A percentile compares a stretch with the other conserved stretches of the same genome.
Evolutionary conservation across 257 asterid species (phyloP).

Genomic region (Ocimum tenuiflorum): DNA sequence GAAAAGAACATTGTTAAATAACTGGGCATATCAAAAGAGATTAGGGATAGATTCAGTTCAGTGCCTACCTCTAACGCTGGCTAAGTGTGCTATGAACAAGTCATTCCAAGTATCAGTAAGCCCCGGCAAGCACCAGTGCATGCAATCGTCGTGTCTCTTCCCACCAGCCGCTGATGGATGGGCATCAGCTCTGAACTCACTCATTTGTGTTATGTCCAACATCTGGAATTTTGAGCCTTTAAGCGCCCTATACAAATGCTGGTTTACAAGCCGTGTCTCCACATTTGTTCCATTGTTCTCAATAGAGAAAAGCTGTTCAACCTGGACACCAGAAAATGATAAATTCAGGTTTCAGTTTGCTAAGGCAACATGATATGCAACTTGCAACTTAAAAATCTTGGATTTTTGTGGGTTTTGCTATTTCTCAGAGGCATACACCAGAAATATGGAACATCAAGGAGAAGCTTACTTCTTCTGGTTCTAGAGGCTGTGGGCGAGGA

Average conservation of each 20-base stretch:
- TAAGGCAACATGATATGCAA: too few relatives aligned
- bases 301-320: conserved; percentile 35
- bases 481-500: conserved; percentile 57
- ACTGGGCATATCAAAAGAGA: too few relatives aligned
- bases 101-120: conserved; percentile 90
- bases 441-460: background rate
- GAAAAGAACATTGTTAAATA: too few relatives aligned
- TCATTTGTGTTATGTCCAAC: conserved; percentile 62
- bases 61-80: conserved; percentile 25
- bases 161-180: conserved; percentile 87
- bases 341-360: too few relatives aligned
- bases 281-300: conserved; percentile 67
- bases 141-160: conserved; percentile 81
- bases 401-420: too few relatives aligned
- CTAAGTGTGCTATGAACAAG: conserved; percentile 53
- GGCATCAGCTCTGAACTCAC: conserved; percentile 84
- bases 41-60: too few relatives aligned
- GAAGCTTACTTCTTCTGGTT: conserved; percentile 56
- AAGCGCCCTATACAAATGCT: conserved; percentile 53
- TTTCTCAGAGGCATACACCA: background rate
- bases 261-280: conserved; percentile 75
- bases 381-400: background rate
- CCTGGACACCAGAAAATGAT: conserved; percentile 32
- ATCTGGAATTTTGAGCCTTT: conserved; percentile 47
- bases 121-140: conserved; percentile 99